Conservation (phyloP, 148 eudicot species). For the Amaranthus hypochondriacus region DNA sequence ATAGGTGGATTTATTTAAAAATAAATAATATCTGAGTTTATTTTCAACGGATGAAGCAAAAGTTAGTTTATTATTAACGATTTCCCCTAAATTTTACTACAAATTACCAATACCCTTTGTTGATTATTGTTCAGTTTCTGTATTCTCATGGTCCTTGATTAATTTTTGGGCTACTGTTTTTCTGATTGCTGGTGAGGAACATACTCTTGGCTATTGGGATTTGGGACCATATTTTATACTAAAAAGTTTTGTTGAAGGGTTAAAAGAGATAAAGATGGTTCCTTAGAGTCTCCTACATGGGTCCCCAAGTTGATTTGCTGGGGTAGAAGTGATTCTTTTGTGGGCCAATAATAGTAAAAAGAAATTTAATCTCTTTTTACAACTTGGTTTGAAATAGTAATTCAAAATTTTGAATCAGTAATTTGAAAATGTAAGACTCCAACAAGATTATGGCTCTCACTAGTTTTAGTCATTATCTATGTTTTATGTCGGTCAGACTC, state of each 20-base stretch:
- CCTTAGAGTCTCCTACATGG: not conserved
- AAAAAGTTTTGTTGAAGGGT: not conserved
- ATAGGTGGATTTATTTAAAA: too few relatives aligned
- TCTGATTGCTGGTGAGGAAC: not conserved
- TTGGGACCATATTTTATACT: slow-evolving; percentile 8
- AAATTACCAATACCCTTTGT: not conserved
- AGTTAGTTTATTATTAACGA: too few relatives aligned
- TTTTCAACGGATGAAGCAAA: too few relatives aligned
- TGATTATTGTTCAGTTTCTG: not conserved
- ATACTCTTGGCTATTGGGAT: slow-evolving; percentile 3
- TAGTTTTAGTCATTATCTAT: too few relatives aligned
- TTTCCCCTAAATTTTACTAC: not conserved
- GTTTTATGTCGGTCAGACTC: too few relatives aligned
- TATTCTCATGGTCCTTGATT: not conserved
- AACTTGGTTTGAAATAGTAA: not conserved
- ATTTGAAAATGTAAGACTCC: not conserved
- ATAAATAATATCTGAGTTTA: too few relatives aligned
- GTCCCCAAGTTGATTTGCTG: slow-evolving; percentile 5
- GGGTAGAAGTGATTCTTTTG: slow-evolving; percentile 3
- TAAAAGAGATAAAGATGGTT: slow-evolving; percentile 4
- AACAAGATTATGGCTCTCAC: not conserved
- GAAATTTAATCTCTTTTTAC: not conserved
- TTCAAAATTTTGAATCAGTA: not conserved
- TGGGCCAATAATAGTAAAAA: not conserved
- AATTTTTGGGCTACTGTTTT: not conserved